Evolutionary conservation across 2,329 filamentous ascomycete species (phyloP), one percentile per base, ranked within the genome.

Genomic region (Colletotrichum ledebouriae): DNA sequence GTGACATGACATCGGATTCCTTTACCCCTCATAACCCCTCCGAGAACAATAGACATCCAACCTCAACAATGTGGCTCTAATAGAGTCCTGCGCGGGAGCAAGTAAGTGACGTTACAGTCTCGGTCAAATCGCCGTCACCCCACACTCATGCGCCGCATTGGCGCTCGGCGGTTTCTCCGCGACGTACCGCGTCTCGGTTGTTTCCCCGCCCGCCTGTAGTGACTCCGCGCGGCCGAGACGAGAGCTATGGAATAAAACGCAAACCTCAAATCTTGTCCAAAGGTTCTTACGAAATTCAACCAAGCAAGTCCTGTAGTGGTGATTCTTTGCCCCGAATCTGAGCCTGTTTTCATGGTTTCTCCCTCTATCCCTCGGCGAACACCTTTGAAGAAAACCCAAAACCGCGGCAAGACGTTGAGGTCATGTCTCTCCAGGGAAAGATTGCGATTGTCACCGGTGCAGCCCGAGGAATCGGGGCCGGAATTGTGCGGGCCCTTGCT

Each of bases 401-500:
- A 39, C 11, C 37, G 6, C 13, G 1, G 11, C n/a, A 25, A 46
- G 34, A 29, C 41, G 7, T 34, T 33, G 11, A 12, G 7, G 34
- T 4, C 33, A 60, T 60, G 44, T 60, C 58, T 41, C 50, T 67
- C 2, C 25, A 57, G 39, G 58, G 52, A 9, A 67, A 67, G n/a
- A 12, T 59, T 6, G 65, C 65, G 2, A 68, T 68, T 37, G 65
- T 68, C 2, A 68, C 60, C 3, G 65, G 65, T 49, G 59, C 39
- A 13, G 46, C 65, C 55, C 53, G 65, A 25, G 64, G 64, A 39
- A 89, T 88, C 70, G 89, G 88, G 52, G 87, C 86, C 72, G 84
- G 87, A 15, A 89, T 90, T 61, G 89, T 89, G 13, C 78, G 89
- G 10, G 86, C 89, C 3, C 82, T 92, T 10, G 89, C 89, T 5